Conservation (phyloP, 805 yeast genomes). For the Ogataea corticis region DNA sequence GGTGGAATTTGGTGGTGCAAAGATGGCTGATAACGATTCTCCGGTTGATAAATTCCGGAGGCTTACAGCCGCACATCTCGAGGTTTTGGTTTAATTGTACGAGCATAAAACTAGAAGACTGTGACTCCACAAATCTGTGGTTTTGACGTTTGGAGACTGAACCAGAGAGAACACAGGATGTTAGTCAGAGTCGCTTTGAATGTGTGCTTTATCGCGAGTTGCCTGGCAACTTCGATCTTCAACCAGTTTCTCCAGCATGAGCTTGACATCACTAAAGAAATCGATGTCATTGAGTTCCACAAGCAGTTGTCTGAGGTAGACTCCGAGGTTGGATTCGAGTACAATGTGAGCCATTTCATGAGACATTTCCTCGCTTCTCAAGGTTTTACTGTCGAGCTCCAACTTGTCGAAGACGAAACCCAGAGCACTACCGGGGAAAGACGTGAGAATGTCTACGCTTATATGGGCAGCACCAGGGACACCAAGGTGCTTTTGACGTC, state of each 20-base stretch:
- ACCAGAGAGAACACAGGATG: too few species aligned
- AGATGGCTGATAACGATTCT: too few species aligned
- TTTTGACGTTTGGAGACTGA: too few species aligned
- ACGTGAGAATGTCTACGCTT: conserved; percentile 54
- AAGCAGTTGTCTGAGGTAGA: conserved; percentile 8
- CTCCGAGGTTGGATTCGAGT: conserved; percentile 11
- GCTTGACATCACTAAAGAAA: neutral
- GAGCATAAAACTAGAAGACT: too few species aligned
- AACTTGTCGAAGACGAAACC: conserved; percentile 7
- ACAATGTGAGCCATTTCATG: conserved; percentile 7
- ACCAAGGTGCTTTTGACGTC: conserved; percentile 41
- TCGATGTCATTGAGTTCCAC: conserved; percentile 8
- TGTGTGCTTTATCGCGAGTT: too few species aligned
- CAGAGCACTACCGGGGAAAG: conserved; percentile 3
- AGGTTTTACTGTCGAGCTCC: conserved; percentile 13
- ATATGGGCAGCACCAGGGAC: conserved; percentile 42
- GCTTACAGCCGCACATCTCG: too few species aligned
- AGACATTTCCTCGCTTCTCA: conserved; percentile 3
- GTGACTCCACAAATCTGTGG: too few species aligned
- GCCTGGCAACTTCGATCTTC: conserved; percentile 1
- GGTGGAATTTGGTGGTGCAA: too few species aligned
- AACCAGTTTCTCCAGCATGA: neutral
- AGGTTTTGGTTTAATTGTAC: too few species aligned
- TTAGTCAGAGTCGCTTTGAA: too few species aligned
- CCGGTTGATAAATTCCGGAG: too few species aligned